phyloP scores from a whole-genome alignment of 495 filamentous ascomycete species.

The Aspergillus incahuasiensis region DNA sequence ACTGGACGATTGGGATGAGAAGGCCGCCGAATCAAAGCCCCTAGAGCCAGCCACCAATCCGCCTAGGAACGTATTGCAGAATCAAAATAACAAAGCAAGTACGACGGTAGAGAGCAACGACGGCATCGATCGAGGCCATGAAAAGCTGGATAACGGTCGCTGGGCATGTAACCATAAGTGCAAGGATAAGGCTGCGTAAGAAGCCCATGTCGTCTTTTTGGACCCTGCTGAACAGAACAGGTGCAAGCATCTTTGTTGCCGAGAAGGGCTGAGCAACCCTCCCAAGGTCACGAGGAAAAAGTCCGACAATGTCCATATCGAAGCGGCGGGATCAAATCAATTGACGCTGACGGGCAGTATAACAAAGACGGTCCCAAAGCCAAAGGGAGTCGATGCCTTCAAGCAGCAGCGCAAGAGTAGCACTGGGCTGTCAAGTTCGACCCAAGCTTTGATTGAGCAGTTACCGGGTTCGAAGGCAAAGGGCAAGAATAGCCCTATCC shows the following conservation, averaged over 20 bases:
- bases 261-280: conserved; percentile 78
- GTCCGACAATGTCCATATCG: conserved; percentile 10
- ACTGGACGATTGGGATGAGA: conserved; percentile 13
- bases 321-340: conserved; percentile 23
- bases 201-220: not conserved
- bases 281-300: conserved; percentile 52
- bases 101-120: conserved; percentile 15
- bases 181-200: conserved; percentile 63
- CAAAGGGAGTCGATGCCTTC: not conserved
- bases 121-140: conserved; percentile 36
- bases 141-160: conserved; percentile 70
- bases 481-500: too few relatives aligned
- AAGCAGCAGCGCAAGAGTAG: not conserved
- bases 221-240: conserved; percentile 24
- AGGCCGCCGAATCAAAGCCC: not conserved
- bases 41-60: not conserved
- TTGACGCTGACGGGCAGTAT: conserved; percentile 25
- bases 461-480: not conserved
- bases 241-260: conserved; percentile 83
- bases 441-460: not conserved
- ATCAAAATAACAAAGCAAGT: too few relatives aligned
- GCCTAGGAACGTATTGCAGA: too few relatives aligned
- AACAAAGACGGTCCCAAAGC: conserved; percentile 22
- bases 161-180: conserved; percentile 87
- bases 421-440: not conserved